Percentiles rank a stretch among this genome's conserved stretches.
phyloP scores from a whole-genome alignment of 1,284 basidiomycete genomes.

The Apiotrichum gamsii region DNA sequence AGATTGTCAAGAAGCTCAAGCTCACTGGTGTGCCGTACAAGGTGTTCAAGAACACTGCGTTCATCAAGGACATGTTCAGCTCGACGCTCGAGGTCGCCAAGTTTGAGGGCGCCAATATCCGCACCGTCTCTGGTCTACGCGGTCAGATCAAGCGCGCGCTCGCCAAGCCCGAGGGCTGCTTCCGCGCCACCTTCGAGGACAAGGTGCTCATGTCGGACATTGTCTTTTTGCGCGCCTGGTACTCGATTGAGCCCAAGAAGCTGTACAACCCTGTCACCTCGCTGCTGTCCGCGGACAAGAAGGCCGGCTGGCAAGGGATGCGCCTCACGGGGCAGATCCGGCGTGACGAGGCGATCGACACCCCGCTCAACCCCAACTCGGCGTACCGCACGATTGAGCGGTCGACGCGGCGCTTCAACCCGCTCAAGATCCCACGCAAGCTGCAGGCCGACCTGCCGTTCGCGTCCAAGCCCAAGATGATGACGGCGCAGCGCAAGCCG shows the following conservation, averaged over 20 bases:
- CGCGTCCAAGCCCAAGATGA: slow-evolving; percentile 82
- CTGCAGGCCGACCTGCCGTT: slow-evolving; percentile 85
- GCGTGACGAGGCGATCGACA: slow-evolving; percentile 72
- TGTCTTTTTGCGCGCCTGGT: slow-evolving; percentile 94
- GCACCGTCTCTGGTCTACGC: slow-evolving; percentile 90
- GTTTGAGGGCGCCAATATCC: slow-evolving; percentile 93
- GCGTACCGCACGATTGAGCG: slow-evolving; percentile 77
- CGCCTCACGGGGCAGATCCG: slow-evolving; percentile 89
- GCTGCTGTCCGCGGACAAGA: slow-evolving; percentile 72
- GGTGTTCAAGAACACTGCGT: slow-evolving; percentile 99
- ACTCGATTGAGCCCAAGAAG: slow-evolving; percentile 86
- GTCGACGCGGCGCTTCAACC: slow-evolving; percentile 78
- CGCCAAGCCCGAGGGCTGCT: slow-evolving; percentile 87
- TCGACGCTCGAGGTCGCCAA: slow-evolving; percentile 91
- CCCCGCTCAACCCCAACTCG: slow-evolving; percentile 76
- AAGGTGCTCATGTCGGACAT: slow-evolving; percentile 98
- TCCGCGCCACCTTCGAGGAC: slow-evolving; percentile 96
- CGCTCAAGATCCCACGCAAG: slow-evolving; percentile 79
- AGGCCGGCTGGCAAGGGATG: slow-evolving; percentile 76
- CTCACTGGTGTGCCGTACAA: slow-evolving; percentile 91
- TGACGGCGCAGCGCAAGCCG: slow-evolving; percentile 63
- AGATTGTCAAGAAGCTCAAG: slow-evolving; percentile 98
- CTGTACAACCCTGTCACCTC: slow-evolving; percentile 97
- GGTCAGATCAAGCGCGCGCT: slow-evolving; percentile 96
- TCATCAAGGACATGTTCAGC: slow-evolving; percentile 96